phyloP scores from a whole-genome alignment of 495 filamentous ascomycete species.

The Penicillium ochrochloron region DNA sequence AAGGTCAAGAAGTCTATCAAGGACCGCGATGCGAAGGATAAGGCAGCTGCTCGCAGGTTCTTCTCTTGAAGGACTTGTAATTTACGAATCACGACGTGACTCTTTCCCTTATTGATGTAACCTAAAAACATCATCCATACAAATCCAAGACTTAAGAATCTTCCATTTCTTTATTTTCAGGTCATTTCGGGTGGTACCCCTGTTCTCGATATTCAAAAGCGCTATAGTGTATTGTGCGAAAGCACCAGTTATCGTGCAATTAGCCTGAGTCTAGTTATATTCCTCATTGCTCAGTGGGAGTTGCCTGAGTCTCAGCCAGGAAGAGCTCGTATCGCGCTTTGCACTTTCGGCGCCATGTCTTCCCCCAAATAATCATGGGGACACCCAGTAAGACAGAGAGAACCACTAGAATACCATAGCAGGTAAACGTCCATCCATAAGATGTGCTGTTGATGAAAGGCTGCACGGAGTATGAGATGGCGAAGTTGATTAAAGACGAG shows the following conservation, averaged over 20 bases:
- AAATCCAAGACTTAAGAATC: slow-evolving; percentile 2
- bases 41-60: slow-evolving; percentile 86
- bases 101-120: slow-evolving; percentile 26
- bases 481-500: slow-evolving; percentile 39
- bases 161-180: too few relatives aligned
- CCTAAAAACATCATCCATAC: slow-evolving; percentile 27
- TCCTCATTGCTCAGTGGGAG: background rate
- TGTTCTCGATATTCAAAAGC: too few relatives aligned
- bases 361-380: slow-evolving; percentile 37
- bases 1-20: slow-evolving; percentile 75
- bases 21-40: slow-evolving; percentile 81
- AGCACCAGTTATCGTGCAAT: too few relatives aligned
- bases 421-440: slow-evolving; percentile 40
- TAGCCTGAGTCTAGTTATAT: too few relatives aligned
- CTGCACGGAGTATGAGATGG: slow-evolving; percentile 40
- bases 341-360: slow-evolving; percentile 34
- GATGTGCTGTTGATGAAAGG: slow-evolving; percentile 37
- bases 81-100: slow-evolving; percentile 42
- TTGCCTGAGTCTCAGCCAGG: slow-evolving; percentile 26
- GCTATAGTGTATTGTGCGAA: too few relatives aligned
- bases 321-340: slow-evolving; percentile 35
- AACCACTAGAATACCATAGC: slow-evolving; percentile 32
- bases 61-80: slow-evolving; percentile 56
- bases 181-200: too few relatives aligned
- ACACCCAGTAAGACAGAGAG: slow-evolving; percentile 26